Evolutionary conservation across 495 filamentous ascomycete species (phyloP).

Genomic region (Neurospora hispaniola): DNA sequence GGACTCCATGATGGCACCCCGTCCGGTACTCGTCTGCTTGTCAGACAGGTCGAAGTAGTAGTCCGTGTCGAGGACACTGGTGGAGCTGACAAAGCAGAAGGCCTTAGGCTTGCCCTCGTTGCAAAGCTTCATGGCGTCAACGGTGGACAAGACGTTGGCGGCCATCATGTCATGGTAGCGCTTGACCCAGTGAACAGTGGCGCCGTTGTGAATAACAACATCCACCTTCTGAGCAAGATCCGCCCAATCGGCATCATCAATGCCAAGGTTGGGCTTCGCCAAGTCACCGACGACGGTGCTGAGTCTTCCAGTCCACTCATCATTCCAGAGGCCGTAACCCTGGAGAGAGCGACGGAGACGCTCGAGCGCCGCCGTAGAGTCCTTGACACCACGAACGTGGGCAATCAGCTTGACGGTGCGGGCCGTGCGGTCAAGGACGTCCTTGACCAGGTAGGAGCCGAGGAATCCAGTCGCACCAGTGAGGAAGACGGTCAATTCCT

Average conservation of each 20-base stretch:
- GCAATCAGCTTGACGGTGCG: constrained; percentile 58
- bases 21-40: constrained; percentile 36
- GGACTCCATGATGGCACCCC: constrained; percentile 35
- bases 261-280: constrained; percentile 57
- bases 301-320: constrained; percentile 53
- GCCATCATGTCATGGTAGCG: constrained; percentile 65
- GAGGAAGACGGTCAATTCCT: constrained; percentile 57
- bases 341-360: constrained; percentile 44
- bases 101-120: constrained; percentile 66
- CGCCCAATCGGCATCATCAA: constrained; percentile 53
- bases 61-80: constrained; percentile 69
- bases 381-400: constrained; percentile 58
- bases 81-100: constrained; percentile 79
- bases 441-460: constrained; percentile 68
- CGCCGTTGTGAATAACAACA: constrained; percentile 84
- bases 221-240: constrained; percentile 55
- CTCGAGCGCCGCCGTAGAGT: constrained; percentile 35
- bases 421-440: constrained; percentile 52
- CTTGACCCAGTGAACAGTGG: constrained; percentile 76
- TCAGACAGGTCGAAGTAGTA: constrained; percentile 67
- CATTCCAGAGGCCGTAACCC: constrained; percentile 74
- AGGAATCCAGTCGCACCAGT: constrained; percentile 92
- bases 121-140: constrained; percentile 69
- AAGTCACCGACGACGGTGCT: constrained; percentile 64
- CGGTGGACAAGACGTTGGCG: constrained; percentile 72